Evolutionary conservation across 805 yeast genomes (phyloP).

Genomic region (Diddensiella caesifluorescens): DNA sequence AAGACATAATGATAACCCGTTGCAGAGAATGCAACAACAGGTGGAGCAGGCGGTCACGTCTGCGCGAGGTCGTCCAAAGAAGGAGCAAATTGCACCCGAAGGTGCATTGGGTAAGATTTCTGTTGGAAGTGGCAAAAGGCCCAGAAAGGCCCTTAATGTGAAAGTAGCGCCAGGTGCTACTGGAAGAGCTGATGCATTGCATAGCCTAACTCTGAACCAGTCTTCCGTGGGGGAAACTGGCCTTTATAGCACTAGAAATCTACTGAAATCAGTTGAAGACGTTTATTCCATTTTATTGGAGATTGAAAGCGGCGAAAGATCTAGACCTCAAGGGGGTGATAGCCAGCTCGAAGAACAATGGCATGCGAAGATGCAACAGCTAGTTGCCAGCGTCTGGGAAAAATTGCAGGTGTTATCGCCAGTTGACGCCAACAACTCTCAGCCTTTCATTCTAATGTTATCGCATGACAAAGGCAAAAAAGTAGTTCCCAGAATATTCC

Average conservation of each 20-base stretch:
- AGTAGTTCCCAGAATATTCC: slow-evolving; percentile 81
- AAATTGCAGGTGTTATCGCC: slow-evolving; percentile 65
- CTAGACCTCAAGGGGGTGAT: slow-evolving; percentile 38
- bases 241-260: slow-evolving; percentile 37
- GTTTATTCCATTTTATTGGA: slow-evolving; percentile 72
- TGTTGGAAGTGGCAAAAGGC: slow-evolving; percentile 72
- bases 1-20: slow-evolving; percentile 57
- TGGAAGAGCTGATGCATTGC: slow-evolving; percentile 9
- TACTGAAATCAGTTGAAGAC: slow-evolving; percentile 68
- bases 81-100: slow-evolving; percentile 60
- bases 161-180: slow-evolving; percentile 13
- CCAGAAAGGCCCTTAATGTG: slow-evolving; percentile 73
- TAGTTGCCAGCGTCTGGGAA: slow-evolving; percentile 57
- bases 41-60: slow-evolving; percentile 94
- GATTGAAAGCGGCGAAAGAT: slow-evolving; percentile 70
- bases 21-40: slow-evolving; percentile 97
- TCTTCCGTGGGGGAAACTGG: slow-evolving; percentile 25
- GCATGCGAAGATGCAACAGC: slow-evolving; percentile 29
- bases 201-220: slow-evolving; percentile 10
- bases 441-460: slow-evolving; percentile 78
- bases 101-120: slow-evolving; percentile 90
- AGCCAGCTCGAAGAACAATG: slow-evolving; percentile 28
- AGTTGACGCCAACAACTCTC: slow-evolving; percentile 51
- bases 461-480: slow-evolving; percentile 85
- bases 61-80: slow-evolving; percentile 76